Percentiles rank a stretch among this genome's conserved stretches.
phyloP scores from a whole-genome alignment of 1,139 yeast species.

The Casaregolazyma lundiana region DNA sequence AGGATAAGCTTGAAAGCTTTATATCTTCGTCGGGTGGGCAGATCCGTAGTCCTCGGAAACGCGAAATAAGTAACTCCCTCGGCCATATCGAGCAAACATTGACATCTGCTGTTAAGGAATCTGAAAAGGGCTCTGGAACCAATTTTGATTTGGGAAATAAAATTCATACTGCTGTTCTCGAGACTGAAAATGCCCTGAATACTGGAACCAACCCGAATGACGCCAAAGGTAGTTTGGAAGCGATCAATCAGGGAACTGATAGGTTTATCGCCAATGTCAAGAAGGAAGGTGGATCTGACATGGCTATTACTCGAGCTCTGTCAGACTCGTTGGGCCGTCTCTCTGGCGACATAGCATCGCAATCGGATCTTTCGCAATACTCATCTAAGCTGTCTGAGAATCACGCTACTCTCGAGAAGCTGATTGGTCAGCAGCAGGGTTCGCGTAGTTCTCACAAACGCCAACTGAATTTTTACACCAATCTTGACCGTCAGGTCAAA shows the following conservation, averaged over 20 bases:
- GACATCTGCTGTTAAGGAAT: background rate
- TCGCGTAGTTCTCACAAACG: background rate
- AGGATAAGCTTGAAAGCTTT: slow-evolving; percentile 3
- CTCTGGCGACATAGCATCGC: slow-evolving; percentile 18
- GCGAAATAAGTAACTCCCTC: background rate
- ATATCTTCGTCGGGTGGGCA: background rate
- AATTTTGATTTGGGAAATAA: background rate
- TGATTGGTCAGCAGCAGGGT: slow-evolving; percentile 8
- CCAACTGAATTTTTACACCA: slow-evolving; percentile 4
- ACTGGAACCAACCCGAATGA: slow-evolving; percentile 1
- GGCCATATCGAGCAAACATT: background rate
- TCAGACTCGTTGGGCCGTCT: slow-evolving; percentile 11
- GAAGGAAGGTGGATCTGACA: slow-evolving; percentile 21
- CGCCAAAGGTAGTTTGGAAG: slow-evolving; percentile 13
- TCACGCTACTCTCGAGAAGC: slow-evolving; percentile 15
- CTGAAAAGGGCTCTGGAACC: background rate
- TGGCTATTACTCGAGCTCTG: slow-evolving; percentile 8
- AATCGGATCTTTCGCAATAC: slow-evolving; percentile 14
- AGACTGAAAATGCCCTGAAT: background rate
- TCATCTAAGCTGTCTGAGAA: slow-evolving; percentile 1
- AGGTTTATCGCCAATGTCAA: slow-evolving; percentile 20
- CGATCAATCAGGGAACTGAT: slow-evolving; percentile 15
- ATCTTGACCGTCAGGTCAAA: background rate
- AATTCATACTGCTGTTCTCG: background rate
- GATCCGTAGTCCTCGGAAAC: slow-evolving; percentile 1